Evolutionary conservation across 176 grass and related monocot species (phyloP), one percentile per base, ranked within the genome.

Genomic region (Secale cereale): DNA sequence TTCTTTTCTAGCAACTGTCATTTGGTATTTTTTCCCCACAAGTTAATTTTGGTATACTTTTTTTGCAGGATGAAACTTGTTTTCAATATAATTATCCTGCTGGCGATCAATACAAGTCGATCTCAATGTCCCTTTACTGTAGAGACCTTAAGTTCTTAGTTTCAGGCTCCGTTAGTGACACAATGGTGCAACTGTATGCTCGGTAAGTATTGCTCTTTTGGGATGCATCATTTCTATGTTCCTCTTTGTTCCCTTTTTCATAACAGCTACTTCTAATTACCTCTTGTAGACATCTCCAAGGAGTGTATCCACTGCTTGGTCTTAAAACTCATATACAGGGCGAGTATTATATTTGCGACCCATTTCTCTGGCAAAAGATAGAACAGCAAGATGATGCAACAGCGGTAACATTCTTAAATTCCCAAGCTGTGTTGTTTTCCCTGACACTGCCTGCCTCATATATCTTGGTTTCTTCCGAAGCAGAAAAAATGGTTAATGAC

Each of bases 301-400:
- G 22, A 64, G 0, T 2, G 29, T 64, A 4, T 2, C 12, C 3
- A 64, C 0, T 1, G 2, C 10, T 41, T 26, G n/a, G 10, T 13
- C 12, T 27, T 22, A 25, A 61, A 10, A 61, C 4, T n/a, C 2
- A 61, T 11, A 61, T 61, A 13, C 6, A 26, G 1, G 23, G 10
- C 59, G 1, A 5, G 0, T 64, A 15, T 64, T 2, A 29, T 30
- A 27, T 64, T 64, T 64, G 61, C 13, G 5, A 16, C 2, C 1
- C 27, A 13, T 64, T 64, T 6, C 16, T 30, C 61, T 64, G 27
- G 27, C 0, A 0, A 3, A 3, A 29, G 4, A 7, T 64, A 3
- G 3, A 4, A 3, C 0, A 0, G 1, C 1, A 1, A 26, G 27
- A 65, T 8, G 19, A 19, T 66, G 15, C 29, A 12, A 66, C 3